These are phyloP conservation scores for Wolfiporia cocos DNA, from an alignment of 1,284 basidiomycete genomes.

Conservation along the genomic window DNA sequence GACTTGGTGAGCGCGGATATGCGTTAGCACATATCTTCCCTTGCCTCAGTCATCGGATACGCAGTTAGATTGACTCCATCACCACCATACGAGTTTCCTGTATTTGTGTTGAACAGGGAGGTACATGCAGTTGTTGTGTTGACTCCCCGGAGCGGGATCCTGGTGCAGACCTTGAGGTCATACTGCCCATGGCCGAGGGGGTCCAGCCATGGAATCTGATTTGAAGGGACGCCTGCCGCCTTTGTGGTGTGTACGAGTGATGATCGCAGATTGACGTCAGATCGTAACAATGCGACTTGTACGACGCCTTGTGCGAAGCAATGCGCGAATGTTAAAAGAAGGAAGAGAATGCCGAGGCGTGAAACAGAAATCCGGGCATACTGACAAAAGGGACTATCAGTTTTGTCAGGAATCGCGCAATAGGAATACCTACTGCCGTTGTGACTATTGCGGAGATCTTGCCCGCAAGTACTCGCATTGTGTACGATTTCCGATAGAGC, in stretches of 20 bases:
- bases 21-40: no score
- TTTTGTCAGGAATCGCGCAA: neutral
- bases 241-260: neutral
- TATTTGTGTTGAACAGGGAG: no score
- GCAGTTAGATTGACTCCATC: no score
- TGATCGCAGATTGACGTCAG: no score
- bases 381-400: neutral
- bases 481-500: no score
- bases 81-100: no score
- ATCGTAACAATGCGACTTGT: neutral
- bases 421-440: neutral
- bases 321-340: neutral
- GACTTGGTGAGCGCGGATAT: no score
- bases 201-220: neutral
- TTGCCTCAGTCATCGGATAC: no score
- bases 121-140: no score
- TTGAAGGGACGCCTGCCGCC: neutral
- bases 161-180: neutral
- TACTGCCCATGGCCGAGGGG: neutral
- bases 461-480: neutral
- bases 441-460: neutral
- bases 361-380: neutral
- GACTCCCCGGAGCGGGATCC: neutral
- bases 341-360: neutral
- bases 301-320: neutral